Evolutionary conservation across 768 basidiomycete species (phyloP).

Genomic region (Amanita phalloides): DNA sequence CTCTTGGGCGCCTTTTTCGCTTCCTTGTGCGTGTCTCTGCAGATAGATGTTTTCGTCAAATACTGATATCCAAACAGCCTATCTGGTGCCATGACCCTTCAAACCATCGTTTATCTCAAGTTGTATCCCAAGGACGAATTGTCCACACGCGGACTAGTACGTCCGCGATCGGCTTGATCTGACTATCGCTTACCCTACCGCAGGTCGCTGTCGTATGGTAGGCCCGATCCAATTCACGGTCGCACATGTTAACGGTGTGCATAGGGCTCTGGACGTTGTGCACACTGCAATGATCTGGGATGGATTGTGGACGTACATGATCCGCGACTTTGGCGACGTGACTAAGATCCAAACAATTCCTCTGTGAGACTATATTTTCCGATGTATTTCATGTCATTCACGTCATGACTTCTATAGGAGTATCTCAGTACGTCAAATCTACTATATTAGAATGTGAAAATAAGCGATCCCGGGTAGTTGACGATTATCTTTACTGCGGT

Average conservation of each 20-base stretch:
- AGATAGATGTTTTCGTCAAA: too few species aligned
- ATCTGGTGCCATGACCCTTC: constrained; percentile 23
- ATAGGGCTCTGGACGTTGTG: constrained; percentile 15
- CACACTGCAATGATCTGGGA: constrained; percentile 16
- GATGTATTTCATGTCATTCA: neutral
- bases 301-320: constrained; percentile 17
- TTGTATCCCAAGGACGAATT: constrained; percentile 6
- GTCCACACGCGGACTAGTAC: constrained; percentile 8
- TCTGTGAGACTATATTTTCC: constrained; percentile 9
- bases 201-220: constrained; percentile 4
- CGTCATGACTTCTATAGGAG: neutral
- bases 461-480: constrained; percentile 10
- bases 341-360: constrained; percentile 13
- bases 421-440: neutral
- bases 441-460: neutral
- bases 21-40: constrained; percentile 15
- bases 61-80: constrained; percentile 8
- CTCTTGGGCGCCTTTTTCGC: constrained; percentile 27
- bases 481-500: constrained; percentile 14
- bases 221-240: neutral
- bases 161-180: neutral
- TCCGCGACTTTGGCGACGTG: constrained; percentile 11
- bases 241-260: neutral
- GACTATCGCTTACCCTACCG: neutral
- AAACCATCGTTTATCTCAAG: constrained; percentile 12